Evolutionary conservation across 352 stramenopile genomes (phyloP).

Genomic region (Phytophthora sp.): DNA sequence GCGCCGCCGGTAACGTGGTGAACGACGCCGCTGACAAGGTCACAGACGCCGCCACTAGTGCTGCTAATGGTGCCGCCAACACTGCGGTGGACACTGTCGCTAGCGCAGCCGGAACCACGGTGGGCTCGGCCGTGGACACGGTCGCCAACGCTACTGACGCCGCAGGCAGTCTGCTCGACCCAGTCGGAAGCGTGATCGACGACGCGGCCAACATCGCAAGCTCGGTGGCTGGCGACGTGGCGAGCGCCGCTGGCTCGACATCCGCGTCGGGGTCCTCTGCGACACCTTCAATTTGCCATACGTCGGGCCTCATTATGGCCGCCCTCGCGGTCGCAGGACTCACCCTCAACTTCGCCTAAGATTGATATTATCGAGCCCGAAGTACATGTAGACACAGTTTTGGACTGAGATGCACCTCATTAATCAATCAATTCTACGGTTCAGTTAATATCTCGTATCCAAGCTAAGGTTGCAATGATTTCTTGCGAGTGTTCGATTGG

Average conservation of each 20-base stretch:
- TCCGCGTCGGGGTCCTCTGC: slow-evolving; percentile 16
- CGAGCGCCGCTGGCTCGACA: slow-evolving; percentile 25
- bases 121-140: slow-evolving; percentile 15
- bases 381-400: slow-evolving; percentile 28
- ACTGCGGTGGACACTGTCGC: slow-evolving; percentile 20
- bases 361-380: not conserved
- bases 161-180: slow-evolving; percentile 23
- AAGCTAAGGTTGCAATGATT: no score
- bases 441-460: not conserved
- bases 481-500: no score
- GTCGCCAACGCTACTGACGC: slow-evolving; percentile 19
- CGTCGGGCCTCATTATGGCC: slow-evolving; percentile 27
- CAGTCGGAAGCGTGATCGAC: slow-evolving; percentile 11
- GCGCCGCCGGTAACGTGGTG: slow-evolving; percentile 5
- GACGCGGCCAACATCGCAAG: slow-evolving; percentile 23
- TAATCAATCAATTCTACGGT: slow-evolving; percentile 21
- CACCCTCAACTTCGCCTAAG: slow-evolving; percentile 39
- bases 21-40: slow-evolving; percentile 19
- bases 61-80: no score
- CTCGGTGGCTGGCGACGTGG: slow-evolving; percentile 30
- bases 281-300: slow-evolving; percentile 23
- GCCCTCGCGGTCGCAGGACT: slow-evolving; percentile 30
- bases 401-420: not conserved
- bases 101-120: slow-evolving; percentile 24
- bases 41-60: slow-evolving; percentile 3